Evolutionary conservation across 805 yeast genomes (phyloP), one percentile per base, ranked within the genome.

Genomic region (Hanseniaspora clermontiae): DNA sequence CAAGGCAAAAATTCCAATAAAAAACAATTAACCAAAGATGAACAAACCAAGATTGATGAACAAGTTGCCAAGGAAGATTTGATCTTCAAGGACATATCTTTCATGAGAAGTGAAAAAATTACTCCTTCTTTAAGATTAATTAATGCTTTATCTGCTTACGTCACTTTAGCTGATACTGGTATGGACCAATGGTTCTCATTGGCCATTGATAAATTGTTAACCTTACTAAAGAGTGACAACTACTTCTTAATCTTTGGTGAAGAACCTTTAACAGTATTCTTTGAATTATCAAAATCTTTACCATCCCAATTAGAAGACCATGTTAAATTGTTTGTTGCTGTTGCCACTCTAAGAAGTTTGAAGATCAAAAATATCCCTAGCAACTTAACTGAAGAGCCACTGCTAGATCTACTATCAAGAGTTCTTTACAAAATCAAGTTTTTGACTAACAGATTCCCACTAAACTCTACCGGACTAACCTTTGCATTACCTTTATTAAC

Each of bases 401-500:
- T 83, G 7, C 63, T 73, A 9, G 80, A 77, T 6, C 65, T 83
- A 46, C 67, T 83, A 8, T 73, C 87, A 1, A 78, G 90, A 55
- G 79, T 87, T 34, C 72, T 91, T 49, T 91, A 84, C 73, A 77
- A 84, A 66, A 71, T 87, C 59, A 86, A 88, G 62, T 78, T 88
- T 62, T 72, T 84, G 14, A 76, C 88, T 14, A 89, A 83, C 62
- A 88, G 87, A 63, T 73, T 77, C 34, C 81, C 87, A 1, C 75
- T 90, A 55, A 90, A 86, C 61, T 68, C 81, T 1, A 68, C 81
- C 37, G 77, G 91, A 1, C 72, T 90, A 62, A 79, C 83, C 43
- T 93, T 86, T 66, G 66, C 85, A 19, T 71, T 88, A 48, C 97
- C 97, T 1, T 70, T 91, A 60, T 68, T 91, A 49, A 78, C 80